Percentiles rank a stretch among this genome's conserved stretches.
These are phyloP conservation scores for Scheffersomyces amazonensis DNA, from an alignment of 805 yeast genomes.

Conservation along the genomic window DNA sequence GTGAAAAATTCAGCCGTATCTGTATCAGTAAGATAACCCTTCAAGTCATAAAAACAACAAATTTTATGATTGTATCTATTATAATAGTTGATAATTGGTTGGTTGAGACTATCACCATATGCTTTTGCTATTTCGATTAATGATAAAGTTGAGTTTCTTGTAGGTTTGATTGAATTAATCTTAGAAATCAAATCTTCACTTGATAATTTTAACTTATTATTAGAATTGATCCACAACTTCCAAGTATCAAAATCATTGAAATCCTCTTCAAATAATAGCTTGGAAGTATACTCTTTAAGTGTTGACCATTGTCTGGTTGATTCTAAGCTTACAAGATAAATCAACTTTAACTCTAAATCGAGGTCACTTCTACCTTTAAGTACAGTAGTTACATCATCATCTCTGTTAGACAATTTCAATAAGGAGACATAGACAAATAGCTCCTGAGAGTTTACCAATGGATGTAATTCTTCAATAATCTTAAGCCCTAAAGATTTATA, in stretches of 20 bases:
- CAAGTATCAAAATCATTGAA: constrained; percentile 81
- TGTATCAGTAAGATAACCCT: constrained; percentile 16
- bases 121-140: constrained; percentile 19
- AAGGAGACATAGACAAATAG: constrained; percentile 56
- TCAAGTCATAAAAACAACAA: constrained; percentile 65
- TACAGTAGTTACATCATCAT: constrained; percentile 22
- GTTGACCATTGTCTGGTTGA: constrained; percentile 39
- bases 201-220: constrained; percentile 27
- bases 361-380: constrained; percentile 23
- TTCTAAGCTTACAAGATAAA: constrained; percentile 48
- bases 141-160: constrained; percentile 31
- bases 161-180: constrained; percentile 8
- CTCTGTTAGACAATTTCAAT: constrained; percentile 33
- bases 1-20: constrained; percentile 9
- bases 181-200: constrained; percentile 23
- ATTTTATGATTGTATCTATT: constrained; percentile 49
- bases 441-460: constrained; percentile 62
- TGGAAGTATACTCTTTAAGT: constrained; percentile 38
- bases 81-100: constrained; percentile 33
- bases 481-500: constrained; percentile 62
- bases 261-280: constrained; percentile 42
- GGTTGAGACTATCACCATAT: constrained; percentile 24
- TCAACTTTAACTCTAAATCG: constrained; percentile 63
- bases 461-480: constrained; percentile 49
- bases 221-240: constrained; percentile 52